Evolutionary conservation across 2,329 filamentous ascomycete species (phyloP), one percentile per base, ranked within the genome.

Genomic region (Pseudopyrenochaeta lycopersici): DNA sequence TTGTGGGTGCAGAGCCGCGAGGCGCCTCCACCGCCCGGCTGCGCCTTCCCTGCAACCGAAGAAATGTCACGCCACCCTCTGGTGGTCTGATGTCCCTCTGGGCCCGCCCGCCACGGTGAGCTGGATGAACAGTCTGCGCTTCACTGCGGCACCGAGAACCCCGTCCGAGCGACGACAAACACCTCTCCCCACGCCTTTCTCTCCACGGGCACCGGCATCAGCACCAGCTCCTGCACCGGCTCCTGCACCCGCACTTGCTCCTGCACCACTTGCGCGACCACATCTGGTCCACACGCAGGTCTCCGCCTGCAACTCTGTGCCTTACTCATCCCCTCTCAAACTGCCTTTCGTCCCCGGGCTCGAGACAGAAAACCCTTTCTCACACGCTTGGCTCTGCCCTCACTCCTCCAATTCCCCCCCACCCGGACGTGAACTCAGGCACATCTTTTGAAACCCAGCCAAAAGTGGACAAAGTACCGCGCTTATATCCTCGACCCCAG

Each of bases 21-120:
- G 43, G 47, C 17, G 27, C 11, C 23, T 27, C 35, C 40, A 42
- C 42, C 46, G 38, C 53, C 40, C 46, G 44, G 52, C 49, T 36
- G 51, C 36, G 49, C 47, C 40, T 51, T 50, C 47, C 27, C 41
- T 46, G 41, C 30, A 45, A 60, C 39, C n/a, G n/a, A n/a, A n/a
- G n/a, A 61, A 64, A 69, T 66, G 54, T 73, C 71, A 73, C 70
- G 68, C 71, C 71, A 73, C 68, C 52, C 35, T 45, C 47, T 49
- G 57, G 68, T 73, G 71, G 71, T 63, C 64, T 73, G 71, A 73
- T 70, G 47, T 52, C 36, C 30, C 39, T 50, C 50, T 47, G 52
- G 39, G 20, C 45, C 51, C 55, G 20, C 55, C 48, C 56, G 56
- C 55, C 58, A 53, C 59, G 55, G 53, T 58, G 53, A 56, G 4